Evolutionary conservation across 352 stramenopile species (phyloP).

Genomic region (Phytophthora kernoviae): DNA sequence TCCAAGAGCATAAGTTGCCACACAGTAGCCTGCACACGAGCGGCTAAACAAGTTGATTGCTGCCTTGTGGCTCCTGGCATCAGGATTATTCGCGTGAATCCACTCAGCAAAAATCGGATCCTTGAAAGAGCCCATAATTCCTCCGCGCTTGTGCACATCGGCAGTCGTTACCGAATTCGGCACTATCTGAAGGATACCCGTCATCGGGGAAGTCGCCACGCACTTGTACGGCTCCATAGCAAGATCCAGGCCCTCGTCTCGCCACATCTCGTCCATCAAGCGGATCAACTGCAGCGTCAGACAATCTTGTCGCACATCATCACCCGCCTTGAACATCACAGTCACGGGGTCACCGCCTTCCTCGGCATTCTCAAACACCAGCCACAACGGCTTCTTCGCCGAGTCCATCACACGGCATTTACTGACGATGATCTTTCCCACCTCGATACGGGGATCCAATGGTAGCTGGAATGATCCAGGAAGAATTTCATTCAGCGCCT

Average conservation of each 20-base stretch:
- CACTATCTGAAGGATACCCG: constrained; percentile 91
- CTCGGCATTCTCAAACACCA: constrained; percentile 84
- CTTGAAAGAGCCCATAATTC: constrained; percentile 77
- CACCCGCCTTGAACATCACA: constrained; percentile 93
- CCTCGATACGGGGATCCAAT: constrained; percentile 75
- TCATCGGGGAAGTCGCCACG: constrained; percentile 88
- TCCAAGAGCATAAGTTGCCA: constrained; percentile 93
- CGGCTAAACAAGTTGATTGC: constrained; percentile 83
- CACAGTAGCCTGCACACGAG: constrained; percentile 91
- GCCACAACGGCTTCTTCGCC: constrained; percentile 83
- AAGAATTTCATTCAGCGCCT: constrained; percentile 76
- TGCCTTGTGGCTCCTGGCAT: constrained; percentile 51
- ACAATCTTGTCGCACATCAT: constrained; percentile 96
- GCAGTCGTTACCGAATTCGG: constrained; percentile 91
- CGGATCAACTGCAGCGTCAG: constrained; percentile 92
- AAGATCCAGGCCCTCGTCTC: constrained; percentile 88
- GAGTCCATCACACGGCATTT: constrained; percentile 88
- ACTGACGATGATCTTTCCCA: constrained; percentile 72
- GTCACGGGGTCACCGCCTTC: constrained; percentile 70
- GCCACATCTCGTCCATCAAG: constrained; percentile 93
- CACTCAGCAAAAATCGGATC: constrained; percentile 82
- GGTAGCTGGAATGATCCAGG: constrained; percentile 83
- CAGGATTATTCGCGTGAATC: constrained; percentile 79
- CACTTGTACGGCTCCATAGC: constrained; percentile 91
- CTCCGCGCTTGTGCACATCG: constrained; percentile 83